phyloP scores from a whole-genome alignment of 768 basidiomycete genomes.

The Lyophyllum shimeji region DNA sequence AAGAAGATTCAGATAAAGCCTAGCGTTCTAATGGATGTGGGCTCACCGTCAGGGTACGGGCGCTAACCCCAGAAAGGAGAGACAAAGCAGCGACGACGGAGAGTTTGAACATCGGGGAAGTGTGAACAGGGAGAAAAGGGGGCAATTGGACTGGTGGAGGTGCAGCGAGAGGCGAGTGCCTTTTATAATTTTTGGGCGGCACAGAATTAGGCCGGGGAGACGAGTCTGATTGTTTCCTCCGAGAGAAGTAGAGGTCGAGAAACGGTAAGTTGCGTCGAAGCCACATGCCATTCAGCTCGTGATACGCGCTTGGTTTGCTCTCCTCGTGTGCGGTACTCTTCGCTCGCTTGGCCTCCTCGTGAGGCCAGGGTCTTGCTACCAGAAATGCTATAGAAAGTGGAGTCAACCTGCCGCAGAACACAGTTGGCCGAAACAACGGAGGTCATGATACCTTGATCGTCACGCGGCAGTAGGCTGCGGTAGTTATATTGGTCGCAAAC shows the following conservation, averaged over 20 bases:
- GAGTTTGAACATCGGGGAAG: neutral
- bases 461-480: neutral
- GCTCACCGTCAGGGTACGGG: slow-evolving; percentile 14
- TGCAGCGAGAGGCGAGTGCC: neutral
- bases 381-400: neutral
- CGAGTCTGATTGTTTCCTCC: neutral
- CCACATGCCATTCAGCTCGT: neutral
- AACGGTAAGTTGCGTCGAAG: neutral
- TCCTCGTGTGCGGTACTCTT: neutral
- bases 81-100: neutral
- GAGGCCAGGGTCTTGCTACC: neutral
- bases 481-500: neutral
- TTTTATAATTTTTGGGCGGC: neutral
- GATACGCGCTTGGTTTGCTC: neutral
- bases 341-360: neutral
- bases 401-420: neutral
- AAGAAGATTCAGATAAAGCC: neutral
- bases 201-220: neutral
- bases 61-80: neutral
- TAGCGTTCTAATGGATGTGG: too few relatives aligned
- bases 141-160: too few relatives aligned
- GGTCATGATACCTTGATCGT: neutral
- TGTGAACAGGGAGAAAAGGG: neutral
- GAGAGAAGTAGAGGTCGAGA: neutral
- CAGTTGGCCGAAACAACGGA: neutral